phyloP scores from a whole-genome alignment of 2,329 filamentous ascomycete species.

The Tothia fuscella region DNA sequence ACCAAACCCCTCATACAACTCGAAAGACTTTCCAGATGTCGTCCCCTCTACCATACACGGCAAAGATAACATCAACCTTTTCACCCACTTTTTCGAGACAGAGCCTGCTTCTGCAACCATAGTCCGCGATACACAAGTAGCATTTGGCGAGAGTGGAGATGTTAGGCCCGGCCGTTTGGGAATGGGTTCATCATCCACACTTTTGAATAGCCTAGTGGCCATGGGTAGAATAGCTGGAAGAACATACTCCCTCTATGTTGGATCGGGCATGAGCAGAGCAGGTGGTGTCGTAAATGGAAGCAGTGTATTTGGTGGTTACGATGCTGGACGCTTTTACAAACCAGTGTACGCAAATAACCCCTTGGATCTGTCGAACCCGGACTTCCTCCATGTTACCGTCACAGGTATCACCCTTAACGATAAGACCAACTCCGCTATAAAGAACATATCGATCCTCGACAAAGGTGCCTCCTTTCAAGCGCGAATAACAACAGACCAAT shows the following conservation, averaged over 20 bases:
- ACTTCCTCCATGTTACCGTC: constrained; percentile 28
- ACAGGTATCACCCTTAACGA: constrained; percentile 28
- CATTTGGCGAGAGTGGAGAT: constrained; percentile 22
- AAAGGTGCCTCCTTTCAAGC: constrained; percentile 25
- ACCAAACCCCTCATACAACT: background rate
- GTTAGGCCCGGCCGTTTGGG: constrained; percentile 26
- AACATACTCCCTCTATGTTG: constrained; percentile 33
- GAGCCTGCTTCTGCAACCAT: constrained; percentile 26
- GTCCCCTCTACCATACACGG: constrained; percentile 19
- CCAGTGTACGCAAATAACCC: constrained; percentile 20
- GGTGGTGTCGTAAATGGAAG: constrained; percentile 31
- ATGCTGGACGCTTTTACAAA: constrained; percentile 30
- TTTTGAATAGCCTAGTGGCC: constrained; percentile 26
- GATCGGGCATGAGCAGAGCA: constrained; percentile 28
- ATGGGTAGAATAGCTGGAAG: constrained; percentile 25
- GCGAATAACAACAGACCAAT: constrained; percentile 31
- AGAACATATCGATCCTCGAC: constrained; percentile 9
- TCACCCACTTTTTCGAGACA: constrained; percentile 29
- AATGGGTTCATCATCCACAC: constrained; percentile 28
- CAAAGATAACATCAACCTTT: constrained; percentile 24
- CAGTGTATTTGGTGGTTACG: constrained; percentile 33
- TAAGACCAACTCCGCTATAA: constrained; percentile 13
- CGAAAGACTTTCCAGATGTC: constrained; percentile 11
- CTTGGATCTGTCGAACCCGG: constrained; percentile 21
- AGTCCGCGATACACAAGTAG: constrained; percentile 23